A percentile compares a stretch with the other conserved stretches of the same genome.
phyloP scores from a whole-genome alignment of 2,329 filamentous ascomycete genomes.

The Anthostomella pinea region DNA sequence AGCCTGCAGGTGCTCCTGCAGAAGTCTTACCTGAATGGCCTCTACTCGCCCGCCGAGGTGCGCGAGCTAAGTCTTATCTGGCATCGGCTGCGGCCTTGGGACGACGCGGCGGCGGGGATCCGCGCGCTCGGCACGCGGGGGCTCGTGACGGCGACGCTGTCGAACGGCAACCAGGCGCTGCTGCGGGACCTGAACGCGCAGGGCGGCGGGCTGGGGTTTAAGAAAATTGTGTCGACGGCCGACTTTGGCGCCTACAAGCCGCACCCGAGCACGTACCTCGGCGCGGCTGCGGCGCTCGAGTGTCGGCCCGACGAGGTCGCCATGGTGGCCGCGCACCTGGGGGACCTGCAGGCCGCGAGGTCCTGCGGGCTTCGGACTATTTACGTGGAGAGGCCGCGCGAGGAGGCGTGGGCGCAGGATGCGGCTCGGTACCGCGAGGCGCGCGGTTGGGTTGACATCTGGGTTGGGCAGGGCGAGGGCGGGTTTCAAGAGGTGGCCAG shows the following conservation, averaged over 20 bases:
- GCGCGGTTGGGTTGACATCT: conserved; percentile 63
- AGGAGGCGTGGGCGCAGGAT: conserved; percentile 60
- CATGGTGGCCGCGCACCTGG: conserved; percentile 75
- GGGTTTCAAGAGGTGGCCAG: conserved; percentile 52
- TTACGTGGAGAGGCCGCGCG: conserved; percentile 57
- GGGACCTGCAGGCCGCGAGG: conserved; percentile 66
- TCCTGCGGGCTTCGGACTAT: conserved; percentile 64
- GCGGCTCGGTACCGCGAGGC: conserved; percentile 49
- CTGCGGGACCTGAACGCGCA: conserved; percentile 61
- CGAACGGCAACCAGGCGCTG: conserved; percentile 70
- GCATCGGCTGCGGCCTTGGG: conserved; percentile 71
- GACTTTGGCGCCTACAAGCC: conserved; percentile 77
- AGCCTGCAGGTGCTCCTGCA: conserved; percentile 58
- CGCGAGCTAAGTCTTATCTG: conserved; percentile 64
- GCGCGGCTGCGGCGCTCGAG: conserved; percentile 59
- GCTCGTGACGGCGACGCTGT: conserved; percentile 65
- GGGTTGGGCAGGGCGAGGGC: conserved; percentile 49
- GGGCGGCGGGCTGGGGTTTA: conserved; percentile 61
- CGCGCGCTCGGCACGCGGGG: conserved; percentile 45
- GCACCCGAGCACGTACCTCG: conserved; percentile 62
- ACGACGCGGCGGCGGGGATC: conserved; percentile 59
- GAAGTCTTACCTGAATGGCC: conserved; percentile 51
- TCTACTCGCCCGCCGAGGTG: conserved; percentile 63
- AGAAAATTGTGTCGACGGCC: conserved; percentile 62
- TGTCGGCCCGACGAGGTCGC: conserved; percentile 60